Percentiles rank a stretch among this genome's conserved stretches.
Evolutionary conservation across 2,329 filamentous ascomycete species (phyloP).

Genomic region (Talaromyces islandicus): DNA sequence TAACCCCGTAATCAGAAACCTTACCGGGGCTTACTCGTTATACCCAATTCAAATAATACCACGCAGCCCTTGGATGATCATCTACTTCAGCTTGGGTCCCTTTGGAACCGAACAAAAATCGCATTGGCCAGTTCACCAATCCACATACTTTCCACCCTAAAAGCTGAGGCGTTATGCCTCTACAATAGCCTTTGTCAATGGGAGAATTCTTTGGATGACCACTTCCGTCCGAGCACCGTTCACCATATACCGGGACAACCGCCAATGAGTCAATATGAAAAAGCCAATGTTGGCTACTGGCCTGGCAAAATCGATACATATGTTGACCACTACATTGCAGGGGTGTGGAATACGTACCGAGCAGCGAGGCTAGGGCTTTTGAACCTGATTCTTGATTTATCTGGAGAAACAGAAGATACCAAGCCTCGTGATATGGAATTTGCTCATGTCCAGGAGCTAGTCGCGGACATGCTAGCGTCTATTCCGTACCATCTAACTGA

Average conservation of each 20-base stretch:
- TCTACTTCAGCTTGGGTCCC: background rate
- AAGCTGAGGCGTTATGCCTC: background rate
- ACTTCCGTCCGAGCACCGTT: background rate
- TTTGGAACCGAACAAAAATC: background rate
- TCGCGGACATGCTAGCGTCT: background rate
- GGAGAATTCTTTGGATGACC: background rate
- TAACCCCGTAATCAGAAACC: background rate
- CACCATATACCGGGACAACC: background rate
- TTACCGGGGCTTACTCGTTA: background rate
- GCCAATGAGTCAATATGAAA: background rate
- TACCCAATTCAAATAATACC: background rate
- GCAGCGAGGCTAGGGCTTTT: background rate
- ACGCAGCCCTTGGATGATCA: background rate
- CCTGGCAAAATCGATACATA: background rate
- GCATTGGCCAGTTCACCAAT: background rate
- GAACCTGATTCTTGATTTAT: background rate
- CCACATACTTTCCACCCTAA: background rate
- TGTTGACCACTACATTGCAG: constrained; percentile 2
- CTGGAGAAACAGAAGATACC: background rate
- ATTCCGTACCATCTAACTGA: constrained; percentile 5
- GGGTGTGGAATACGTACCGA: constrained; percentile 5
- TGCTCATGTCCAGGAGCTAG: background rate
- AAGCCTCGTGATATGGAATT: background rate
- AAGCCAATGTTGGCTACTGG: background rate
- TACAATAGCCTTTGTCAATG: background rate